Conservation (phyloP, 2,329 filamentous ascomycete genomes). For the Zymoseptoria crescenta region DNA sequence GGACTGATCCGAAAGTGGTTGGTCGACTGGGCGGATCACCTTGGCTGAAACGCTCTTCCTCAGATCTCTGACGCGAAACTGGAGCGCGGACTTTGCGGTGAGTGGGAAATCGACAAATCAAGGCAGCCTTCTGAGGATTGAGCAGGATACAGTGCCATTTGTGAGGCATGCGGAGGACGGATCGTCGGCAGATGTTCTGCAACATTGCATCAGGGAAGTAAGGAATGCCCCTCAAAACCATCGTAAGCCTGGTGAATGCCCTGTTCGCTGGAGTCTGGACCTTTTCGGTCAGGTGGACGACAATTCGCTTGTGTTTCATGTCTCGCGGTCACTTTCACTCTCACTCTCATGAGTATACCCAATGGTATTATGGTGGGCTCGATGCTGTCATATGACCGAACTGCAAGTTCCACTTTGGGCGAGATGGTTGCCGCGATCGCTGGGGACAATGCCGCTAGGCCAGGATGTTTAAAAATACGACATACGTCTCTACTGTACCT, state of each 20-base stretch:
- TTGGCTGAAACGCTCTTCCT: background rate
- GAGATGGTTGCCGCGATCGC: background rate
- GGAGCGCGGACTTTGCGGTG: background rate
- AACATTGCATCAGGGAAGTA: background rate
- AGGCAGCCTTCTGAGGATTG: background rate
- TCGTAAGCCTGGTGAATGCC: too few relatives aligned
- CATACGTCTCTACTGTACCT: background rate
- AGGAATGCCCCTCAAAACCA: too few relatives aligned
- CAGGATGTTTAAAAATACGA: background rate
- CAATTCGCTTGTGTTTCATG: background rate
- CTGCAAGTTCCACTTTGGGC: background rate
- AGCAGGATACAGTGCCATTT: background rate
- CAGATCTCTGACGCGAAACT: background rate
- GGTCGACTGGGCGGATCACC: too few relatives aligned
- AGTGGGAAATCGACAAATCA: background rate
- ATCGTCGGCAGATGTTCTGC: background rate
- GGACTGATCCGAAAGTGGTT: background rate
- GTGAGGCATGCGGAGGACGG: background rate
- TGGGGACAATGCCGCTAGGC: background rate
- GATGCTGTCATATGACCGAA: background rate
- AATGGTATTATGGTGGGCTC: too few relatives aligned
- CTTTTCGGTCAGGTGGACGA: background rate
- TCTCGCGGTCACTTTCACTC: background rate
- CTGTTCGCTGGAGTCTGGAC: background rate
- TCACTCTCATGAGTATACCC: too few relatives aligned